Percentiles rank a stretch among this genome's conserved stretches.
phyloP scores from a whole-genome alignment of 2,329 filamentous ascomycete genomes.

The Verticillium dahliae region DNA sequence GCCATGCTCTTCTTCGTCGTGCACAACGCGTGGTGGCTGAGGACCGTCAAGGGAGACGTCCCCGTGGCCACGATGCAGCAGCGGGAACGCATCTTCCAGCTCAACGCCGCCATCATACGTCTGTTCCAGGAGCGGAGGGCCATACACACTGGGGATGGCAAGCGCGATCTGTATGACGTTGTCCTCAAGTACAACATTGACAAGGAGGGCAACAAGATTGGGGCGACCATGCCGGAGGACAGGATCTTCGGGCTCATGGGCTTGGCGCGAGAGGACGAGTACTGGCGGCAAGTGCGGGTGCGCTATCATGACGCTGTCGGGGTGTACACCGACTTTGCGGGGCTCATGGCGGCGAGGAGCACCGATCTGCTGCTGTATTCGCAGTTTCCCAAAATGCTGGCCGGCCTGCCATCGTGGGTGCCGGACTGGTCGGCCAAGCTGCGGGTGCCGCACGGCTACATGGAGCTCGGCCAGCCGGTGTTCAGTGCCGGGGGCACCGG shows the following conservation, averaged over 20 bases:
- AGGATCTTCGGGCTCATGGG: slow-evolving; percentile 24
- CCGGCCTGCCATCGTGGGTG: slow-evolving; percentile 23
- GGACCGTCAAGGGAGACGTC: slow-evolving; percentile 2
- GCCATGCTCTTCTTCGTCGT: slow-evolving; percentile 20
- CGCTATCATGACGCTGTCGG: slow-evolving; percentile 5
- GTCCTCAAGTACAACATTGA: slow-evolving; percentile 23
- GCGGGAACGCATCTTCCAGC: slow-evolving; percentile 14
- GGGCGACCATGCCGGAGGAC: slow-evolving; percentile 19
- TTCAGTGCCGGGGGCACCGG: slow-evolving; percentile 16
- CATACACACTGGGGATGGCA: slow-evolving; percentile 15
- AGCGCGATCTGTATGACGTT: slow-evolving; percentile 9
- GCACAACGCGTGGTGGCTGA: slow-evolving; percentile 21
- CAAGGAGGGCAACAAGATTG: slow-evolving; percentile 14
- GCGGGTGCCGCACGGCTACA: slow-evolving; percentile 17
- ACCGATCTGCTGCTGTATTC: slow-evolving; percentile 21
- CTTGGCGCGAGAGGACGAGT: slow-evolving; percentile 16
- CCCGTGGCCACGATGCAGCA: slow-evolving; percentile 8
- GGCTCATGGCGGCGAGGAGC: slow-evolving; percentile 14
- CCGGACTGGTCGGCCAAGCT: slow-evolving; percentile 24
- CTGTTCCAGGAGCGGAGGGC: slow-evolving; percentile 22
- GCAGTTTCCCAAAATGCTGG: slow-evolving; percentile 16
- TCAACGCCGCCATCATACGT: slow-evolving; percentile 14
- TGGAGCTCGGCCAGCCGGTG: slow-evolving; percentile 10
- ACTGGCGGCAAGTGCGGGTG: slow-evolving; percentile 6
- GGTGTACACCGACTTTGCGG: slow-evolving; percentile 14